Percentiles rank a stretch among this genome's conserved stretches.
phyloP scores from a whole-genome alignment of 225 moss, liverwort and hornwort genomes.

The Straminergon stramineum region DNA sequence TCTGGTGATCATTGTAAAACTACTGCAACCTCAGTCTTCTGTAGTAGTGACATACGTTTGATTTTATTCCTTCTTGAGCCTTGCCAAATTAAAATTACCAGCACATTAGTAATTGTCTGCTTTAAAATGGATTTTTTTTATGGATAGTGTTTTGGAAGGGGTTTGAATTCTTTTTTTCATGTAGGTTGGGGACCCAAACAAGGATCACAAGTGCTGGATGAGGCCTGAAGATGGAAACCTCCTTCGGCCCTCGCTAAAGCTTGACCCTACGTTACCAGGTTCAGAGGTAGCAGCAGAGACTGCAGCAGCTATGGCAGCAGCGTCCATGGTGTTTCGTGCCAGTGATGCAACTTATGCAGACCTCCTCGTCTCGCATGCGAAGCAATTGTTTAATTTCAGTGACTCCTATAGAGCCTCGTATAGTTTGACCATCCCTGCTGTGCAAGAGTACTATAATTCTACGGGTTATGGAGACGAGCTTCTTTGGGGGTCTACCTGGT shows the following conservation, averaged over 20 bases:
- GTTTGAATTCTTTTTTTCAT: not conserved
- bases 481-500: slow-evolving; percentile 66
- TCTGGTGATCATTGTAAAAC: not conserved
- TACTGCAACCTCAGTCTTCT: not conserved
- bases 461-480: slow-evolving; percentile 58
- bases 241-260: slow-evolving; percentile 27
- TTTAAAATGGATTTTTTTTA: not conserved
- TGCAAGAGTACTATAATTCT: slow-evolving; percentile 28
- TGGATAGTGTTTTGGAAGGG: not conserved
- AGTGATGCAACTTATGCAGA: slow-evolving; percentile 31
- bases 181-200: slow-evolving; percentile 52
- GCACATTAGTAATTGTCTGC: not conserved
- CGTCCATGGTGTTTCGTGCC: slow-evolving; percentile 42
- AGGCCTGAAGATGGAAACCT: slow-evolving; percentile 46
- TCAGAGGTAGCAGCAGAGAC: slow-evolving; percentile 68
- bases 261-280: slow-evolving; percentile 34
- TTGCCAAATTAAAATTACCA: not conserved
- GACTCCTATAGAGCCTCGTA: slow-evolving; percentile 33
- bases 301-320: slow-evolving; percentile 68
- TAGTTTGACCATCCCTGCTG: slow-evolving; percentile 10
- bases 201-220: slow-evolving; percentile 69
- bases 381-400: slow-evolving; percentile 38
- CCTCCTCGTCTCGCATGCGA: slow-evolving; percentile 35
- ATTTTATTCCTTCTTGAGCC: not conserved
- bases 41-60: not conserved